These are phyloP conservation scores for Rubia tinctorum DNA, from an alignment of 305 asterid genomes.

Conservation along the genomic window DNA sequence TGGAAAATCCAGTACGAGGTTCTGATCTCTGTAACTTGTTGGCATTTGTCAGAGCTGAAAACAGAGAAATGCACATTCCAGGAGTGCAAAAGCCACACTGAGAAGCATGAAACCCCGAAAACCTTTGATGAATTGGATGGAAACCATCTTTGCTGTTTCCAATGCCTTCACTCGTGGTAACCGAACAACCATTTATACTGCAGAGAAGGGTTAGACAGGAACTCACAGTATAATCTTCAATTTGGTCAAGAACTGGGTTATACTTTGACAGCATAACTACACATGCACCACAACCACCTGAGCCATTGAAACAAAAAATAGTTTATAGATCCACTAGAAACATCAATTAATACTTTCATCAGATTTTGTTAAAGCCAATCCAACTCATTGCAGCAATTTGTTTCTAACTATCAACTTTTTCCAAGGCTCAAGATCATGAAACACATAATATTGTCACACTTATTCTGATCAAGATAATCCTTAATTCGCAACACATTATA, in stretches of 20 bases:
- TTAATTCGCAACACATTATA: too few relatives aligned
- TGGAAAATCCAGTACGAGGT: slow-evolving; percentile 55
- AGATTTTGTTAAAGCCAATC: too few relatives aligned
- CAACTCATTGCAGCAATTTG: too few relatives aligned
- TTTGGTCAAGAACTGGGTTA: slow-evolving; percentile 34
- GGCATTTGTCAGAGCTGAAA: slow-evolving; percentile 61
- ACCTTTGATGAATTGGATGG: slow-evolving; percentile 74
- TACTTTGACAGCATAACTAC: slow-evolving; percentile 65
- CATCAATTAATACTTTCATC: background rate
- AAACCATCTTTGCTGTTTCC: slow-evolving; percentile 74
- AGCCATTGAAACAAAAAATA: background rate
- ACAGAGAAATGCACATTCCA: slow-evolving; percentile 77
- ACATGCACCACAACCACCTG: slow-evolving; percentile 94
- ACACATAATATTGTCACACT: too few relatives aligned
- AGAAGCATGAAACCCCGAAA: slow-evolving; percentile 81
- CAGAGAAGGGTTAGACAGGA: slow-evolving; percentile 80
- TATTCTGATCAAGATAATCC: too few relatives aligned
- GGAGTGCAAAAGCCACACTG: slow-evolving; percentile 90
- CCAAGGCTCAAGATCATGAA: too few relatives aligned
- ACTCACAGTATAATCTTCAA: slow-evolving; percentile 47
- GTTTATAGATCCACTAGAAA: background rate
- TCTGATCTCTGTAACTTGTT: slow-evolving; percentile 33
- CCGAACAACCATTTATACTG: slow-evolving; percentile 60
- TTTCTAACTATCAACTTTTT: too few relatives aligned
- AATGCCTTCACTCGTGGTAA: slow-evolving; percentile 76